Percentiles rank a stretch among this genome's conserved stretches.
These are phyloP conservation scores for Limnanthes douglasii DNA, from an alignment of 345 rosid genomes.

Conservation along the genomic window DNA sequence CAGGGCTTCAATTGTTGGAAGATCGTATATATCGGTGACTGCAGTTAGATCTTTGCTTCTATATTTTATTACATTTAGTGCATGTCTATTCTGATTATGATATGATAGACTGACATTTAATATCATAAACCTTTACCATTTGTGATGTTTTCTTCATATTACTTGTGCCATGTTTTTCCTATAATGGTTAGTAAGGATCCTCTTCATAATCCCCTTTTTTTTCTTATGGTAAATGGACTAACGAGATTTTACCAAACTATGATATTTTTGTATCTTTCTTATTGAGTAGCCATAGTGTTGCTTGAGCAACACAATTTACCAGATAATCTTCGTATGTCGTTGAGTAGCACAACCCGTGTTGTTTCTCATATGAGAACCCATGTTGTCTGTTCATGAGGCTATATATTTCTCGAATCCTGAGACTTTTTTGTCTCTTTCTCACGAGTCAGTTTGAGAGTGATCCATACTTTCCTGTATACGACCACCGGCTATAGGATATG, in stretches of 20 bases:
- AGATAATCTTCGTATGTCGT: no score
- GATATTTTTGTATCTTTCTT: no score
- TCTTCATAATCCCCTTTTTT: no score
- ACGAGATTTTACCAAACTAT: no score
- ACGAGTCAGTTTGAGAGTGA: not conserved
- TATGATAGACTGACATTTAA: no score
- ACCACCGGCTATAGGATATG: not conserved
- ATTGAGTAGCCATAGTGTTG: no score
- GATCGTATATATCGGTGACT: conserved; percentile 87
- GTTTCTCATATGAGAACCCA: no score
- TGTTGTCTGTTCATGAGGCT: not conserved
- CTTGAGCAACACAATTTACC: no score
- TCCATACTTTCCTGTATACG: no score
- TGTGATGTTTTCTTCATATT: not conserved
- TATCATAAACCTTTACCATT: not conserved
- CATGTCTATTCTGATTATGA: not conserved
- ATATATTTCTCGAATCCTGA: not conserved
- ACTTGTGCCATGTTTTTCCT: not conserved
- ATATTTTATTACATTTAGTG: not conserved
- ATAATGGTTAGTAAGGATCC: no score
- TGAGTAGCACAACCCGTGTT: no score
- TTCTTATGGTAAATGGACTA: no score
- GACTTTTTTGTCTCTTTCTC: not conserved
- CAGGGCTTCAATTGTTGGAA: conserved; percentile 85
- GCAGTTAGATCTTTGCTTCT: not conserved